A percentile compares a stretch with the other conserved stretches of the same genome.
These are phyloP conservation scores for Oidiodendron maius DNA, from an alignment of 495 filamentous ascomycete species.

Conservation along the genomic window DNA sequence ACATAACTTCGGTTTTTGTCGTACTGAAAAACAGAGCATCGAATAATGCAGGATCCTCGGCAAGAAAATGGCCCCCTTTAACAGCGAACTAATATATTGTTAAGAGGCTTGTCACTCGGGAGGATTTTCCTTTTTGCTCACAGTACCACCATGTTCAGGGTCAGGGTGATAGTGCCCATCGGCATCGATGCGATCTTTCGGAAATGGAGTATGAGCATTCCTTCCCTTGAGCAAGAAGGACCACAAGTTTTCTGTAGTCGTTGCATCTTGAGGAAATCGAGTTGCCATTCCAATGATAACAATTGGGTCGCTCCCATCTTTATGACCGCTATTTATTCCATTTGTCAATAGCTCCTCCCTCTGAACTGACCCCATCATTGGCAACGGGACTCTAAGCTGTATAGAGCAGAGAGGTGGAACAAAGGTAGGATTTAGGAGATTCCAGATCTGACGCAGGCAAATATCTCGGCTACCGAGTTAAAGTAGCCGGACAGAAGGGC, in stretches of 20 bases:
- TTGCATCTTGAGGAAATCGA: constrained; percentile 32
- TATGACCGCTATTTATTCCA: too few species aligned
- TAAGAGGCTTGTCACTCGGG: neutral
- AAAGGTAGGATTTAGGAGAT: too few species aligned
- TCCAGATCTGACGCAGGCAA: too few species aligned
- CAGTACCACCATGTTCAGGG: constrained; percentile 14
- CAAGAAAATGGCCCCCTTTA: constrained; percentile 35
- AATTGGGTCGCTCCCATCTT: constrained; percentile 23
- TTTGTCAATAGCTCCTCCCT: too few species aligned
- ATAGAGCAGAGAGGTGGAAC: too few species aligned
- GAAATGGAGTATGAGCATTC: constrained; percentile 29
- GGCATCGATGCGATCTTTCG: constrained; percentile 36
- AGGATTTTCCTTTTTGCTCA: neutral
- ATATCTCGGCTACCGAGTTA: too few species aligned
- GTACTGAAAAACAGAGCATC: constrained; percentile 27
- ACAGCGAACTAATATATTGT: neutral
- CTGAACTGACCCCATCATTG: too few species aligned
- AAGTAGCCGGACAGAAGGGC: too few species aligned
- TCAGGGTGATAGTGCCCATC: constrained; percentile 35
- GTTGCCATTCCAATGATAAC: constrained; percentile 34
- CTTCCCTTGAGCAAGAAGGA: constrained; percentile 29
- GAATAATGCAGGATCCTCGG: constrained; percentile 32
- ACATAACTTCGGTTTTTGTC: constrained; percentile 39
- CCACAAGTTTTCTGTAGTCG: constrained; percentile 36
- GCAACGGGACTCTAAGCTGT: too few species aligned